Base-by-base conservation (phyloP, 2,329 filamentous ascomycete genomes). In the Sclerotinia nivalis region DNA sequence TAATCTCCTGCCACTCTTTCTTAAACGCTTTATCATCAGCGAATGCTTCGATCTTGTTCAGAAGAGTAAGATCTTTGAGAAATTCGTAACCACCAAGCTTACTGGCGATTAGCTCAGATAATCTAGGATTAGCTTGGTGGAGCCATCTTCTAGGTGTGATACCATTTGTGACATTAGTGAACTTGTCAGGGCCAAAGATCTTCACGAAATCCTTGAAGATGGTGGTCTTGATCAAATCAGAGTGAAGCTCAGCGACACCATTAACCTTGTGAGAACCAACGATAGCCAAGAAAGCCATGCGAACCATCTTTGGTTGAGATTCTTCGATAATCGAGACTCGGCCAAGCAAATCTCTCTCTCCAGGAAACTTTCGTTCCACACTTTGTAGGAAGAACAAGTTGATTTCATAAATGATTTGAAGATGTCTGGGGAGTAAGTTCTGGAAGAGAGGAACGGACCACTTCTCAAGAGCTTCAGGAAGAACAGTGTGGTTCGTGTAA, bases 211-310 rank as follows among this genome's bases (percentile, higher is more conserved):
- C 96, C 81, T 96, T 97, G 88, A 99, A 98, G 75, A 99, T 97
- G n/a, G 96, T 99, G 0, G 94, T 96, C 84, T 96, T 96, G 84
- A 99, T 97, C 70, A 99, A 85, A 79, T 99, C 96, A 0, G 96
- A 99, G 83, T 99, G 96, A 74, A 99, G 84, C 82, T 99, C 96
- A 47, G 96, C 96, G 49, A 99, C 96, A 80, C 96, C 96, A 76
- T 99, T 99, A 84, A 99, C 94, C 84, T 98, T 99, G 88, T 98
- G 96, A 49, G 96, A 98, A 61, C 96, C 96, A 76, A 99, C 93
- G 78, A 98, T 91, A 73, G 96, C 96, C 66, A 99, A 84, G 81
- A 88, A 96, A 2, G 96, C 96, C 96, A 99, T 99, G 79, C 95
- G 91, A 72, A 99, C 90, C 92, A 97, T 97, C 87, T 98, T 97